Evolutionary conservation across 2,329 filamentous ascomycete genomes (phyloP).

Genomic region (Coniochaeta pulveracea): DNA sequence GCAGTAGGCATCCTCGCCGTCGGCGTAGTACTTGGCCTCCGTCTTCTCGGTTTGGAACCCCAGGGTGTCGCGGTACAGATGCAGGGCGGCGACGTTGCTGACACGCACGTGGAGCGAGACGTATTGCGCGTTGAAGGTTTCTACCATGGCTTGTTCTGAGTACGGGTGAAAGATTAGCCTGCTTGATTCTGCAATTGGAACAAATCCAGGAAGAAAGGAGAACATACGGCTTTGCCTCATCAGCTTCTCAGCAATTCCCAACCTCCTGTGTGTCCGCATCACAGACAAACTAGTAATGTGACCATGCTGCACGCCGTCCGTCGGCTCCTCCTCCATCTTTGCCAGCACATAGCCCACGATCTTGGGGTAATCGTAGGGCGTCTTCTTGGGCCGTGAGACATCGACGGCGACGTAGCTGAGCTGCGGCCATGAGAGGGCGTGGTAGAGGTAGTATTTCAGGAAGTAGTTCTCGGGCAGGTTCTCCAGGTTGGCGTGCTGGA

Average conservation of each 20-base stretch:
- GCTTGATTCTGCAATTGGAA: no score
- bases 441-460: constrained; percentile 99
- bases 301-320: constrained; percentile 83
- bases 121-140: constrained; percentile 83
- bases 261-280: constrained; percentile 84
- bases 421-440: constrained; percentile 95
- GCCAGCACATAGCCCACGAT: constrained; percentile 98
- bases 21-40: constrained; percentile 88
- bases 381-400: constrained; percentile 65
- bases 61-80: constrained; percentile 85
- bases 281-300: constrained; percentile 94
- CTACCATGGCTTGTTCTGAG: constrained; percentile 87
- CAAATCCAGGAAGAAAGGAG: constrained; percentile 1
- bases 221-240: constrained; percentile 89
- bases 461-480: constrained; percentile 99
- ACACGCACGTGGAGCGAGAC: constrained; percentile 93
- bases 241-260: constrained; percentile 92
- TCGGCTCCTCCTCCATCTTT: constrained; percentile 98
- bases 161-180: constrained; percentile 3
- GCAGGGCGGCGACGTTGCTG: constrained; percentile 82
- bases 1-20: constrained; percentile 89
- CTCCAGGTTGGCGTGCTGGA: constrained; percentile 97
- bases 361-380: constrained; percentile 83
- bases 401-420: constrained; percentile 95
- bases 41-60: constrained; percentile 81